phyloP scores from a whole-genome alignment of 345 rosid species.

The Gossypium anomalum region DNA sequence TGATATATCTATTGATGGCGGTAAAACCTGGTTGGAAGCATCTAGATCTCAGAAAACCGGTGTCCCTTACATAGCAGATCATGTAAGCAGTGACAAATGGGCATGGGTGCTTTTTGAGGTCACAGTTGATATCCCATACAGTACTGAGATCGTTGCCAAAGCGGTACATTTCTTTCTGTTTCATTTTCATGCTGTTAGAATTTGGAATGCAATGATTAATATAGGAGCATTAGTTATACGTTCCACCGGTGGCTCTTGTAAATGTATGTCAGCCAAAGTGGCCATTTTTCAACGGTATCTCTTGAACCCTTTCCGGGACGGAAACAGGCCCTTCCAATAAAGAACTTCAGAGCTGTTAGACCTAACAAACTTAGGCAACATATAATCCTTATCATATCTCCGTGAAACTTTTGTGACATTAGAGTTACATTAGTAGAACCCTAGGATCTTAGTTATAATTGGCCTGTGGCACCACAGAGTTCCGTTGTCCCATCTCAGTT shows the following conservation, averaged over 20 bases:
- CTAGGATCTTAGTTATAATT: background rate
- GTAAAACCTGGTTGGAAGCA: constrained; percentile 89
- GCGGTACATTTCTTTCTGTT: constrained; percentile 46
- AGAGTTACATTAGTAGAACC: background rate
- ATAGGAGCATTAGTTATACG: background rate
- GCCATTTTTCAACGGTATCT: background rate
- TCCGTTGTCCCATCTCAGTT: background rate
- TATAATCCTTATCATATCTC: background rate
- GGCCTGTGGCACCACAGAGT: background rate
- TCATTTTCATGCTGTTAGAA: background rate
- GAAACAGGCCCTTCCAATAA: background rate
- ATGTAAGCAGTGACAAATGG: constrained; percentile 73
- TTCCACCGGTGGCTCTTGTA: background rate
- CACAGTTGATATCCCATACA: constrained; percentile 46
- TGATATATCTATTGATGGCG: constrained; percentile 86
- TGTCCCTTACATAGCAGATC: constrained; percentile 53
- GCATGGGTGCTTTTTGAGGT: constrained; percentile 93
- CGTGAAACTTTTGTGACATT: background rate
- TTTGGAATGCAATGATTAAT: background rate
- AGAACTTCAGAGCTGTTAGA: too few relatives aligned
- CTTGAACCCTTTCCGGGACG: background rate
- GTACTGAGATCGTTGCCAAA: constrained; percentile 74
- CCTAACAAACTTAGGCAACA: background rate
- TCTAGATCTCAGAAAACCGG: constrained; percentile 66
- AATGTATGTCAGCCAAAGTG: background rate